Base-by-base conservation (phyloP, 1,284 basidiomycete species). In the Ganoderma resinaceum region DNA sequence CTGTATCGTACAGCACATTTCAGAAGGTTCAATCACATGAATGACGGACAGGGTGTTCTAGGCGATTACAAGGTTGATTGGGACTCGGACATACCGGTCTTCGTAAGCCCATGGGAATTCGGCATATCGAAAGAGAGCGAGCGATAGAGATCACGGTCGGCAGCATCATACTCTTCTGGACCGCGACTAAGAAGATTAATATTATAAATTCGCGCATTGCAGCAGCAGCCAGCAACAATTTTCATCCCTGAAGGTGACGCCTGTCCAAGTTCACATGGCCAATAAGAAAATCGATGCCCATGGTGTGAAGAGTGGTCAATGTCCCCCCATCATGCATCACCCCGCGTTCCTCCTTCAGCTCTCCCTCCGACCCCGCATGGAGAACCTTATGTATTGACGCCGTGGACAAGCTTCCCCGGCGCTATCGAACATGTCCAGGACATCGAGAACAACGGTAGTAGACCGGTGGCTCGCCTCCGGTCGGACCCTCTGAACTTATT, bases 401-500 rank as follows among this genome's bases (percentile, higher is more conserved):
- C 46, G 12, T 20, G 29, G 49, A 61, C 26, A 40, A 12, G 29
- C 62, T 63, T 63, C 57, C 57, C 40, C 42, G 65, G 64, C 66
- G 66, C 35, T 29, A 16, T 40, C n/a, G 58, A 20, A 9, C 60
- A 61, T 23, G 35, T 58, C 12, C 31, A 58, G 58, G 18, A 38
- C 16, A 26, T 12, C 9, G 58, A n/a, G 23, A 38, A 29, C 65
- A 33, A 53, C 62, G 59, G 67, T 38, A 8, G 20, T 23, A 40
- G 29, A 23, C 65, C 65, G 67, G 70, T 65, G 55, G n/a, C 43
- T 59, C 57, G 57, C 63, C 16, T 72, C 70, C 70, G 70, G 70
- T 72, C 68, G 70, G 70, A 69, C 52, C 61, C 66, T n/a, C 43
- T 40, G 12, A 67, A 53, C 43, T 38, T 65, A 72, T 62, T 68